Evolutionary conservation across 2,329 filamentous ascomycete genomes (phyloP).

Genomic region (Colletotrichum neosansevieriae): DNA sequence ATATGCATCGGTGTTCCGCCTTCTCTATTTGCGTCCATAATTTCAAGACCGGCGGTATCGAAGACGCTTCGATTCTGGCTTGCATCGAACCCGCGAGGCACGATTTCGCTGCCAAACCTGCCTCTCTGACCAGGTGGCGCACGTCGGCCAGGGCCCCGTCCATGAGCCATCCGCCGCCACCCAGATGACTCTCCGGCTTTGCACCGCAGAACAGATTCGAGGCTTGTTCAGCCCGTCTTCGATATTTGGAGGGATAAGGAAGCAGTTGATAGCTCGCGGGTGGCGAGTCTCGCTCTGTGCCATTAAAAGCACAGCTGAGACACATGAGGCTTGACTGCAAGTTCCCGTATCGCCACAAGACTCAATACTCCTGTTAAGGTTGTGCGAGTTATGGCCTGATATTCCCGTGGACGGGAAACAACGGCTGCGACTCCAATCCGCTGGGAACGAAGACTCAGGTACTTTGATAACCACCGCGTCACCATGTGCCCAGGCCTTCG

Average conservation of each 20-base stretch:
- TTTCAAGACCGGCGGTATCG: background rate
- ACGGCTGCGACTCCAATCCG: constrained; percentile 28
- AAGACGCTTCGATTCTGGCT: constrained; percentile 9
- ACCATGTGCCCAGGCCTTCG: constrained; percentile 23
- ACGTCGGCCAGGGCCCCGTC: constrained; percentile 8
- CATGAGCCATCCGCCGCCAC: constrained; percentile 17
- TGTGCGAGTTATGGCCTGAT: constrained; percentile 30
- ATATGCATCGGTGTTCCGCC: constrained; percentile 36
- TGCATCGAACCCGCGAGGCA: background rate
- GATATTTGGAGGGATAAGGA: background rate
- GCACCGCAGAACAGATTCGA: constrained; percentile 32
- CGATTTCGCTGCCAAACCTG: constrained; percentile 19
- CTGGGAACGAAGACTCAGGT: constrained; percentile 9
- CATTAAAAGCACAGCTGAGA: constrained; percentile 24
- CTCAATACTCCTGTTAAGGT: background rate
- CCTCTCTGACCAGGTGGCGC: constrained; percentile 12
- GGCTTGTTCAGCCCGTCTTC: constrained; percentile 4
- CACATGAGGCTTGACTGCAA: constrained; percentile 14
- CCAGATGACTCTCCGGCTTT: constrained; percentile 18
- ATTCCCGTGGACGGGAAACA: constrained; percentile 17
- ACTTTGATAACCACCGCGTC: constrained; percentile 10
- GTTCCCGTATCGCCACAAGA: constrained; percentile 3
- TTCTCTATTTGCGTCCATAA: constrained; percentile 31
- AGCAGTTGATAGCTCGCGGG: constrained; percentile 10
- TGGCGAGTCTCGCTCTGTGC: constrained; percentile 29